These are phyloP conservation scores for Sarocladium oryzae DNA, from an alignment of 2,329 filamentous ascomycete species.

Conservation along the genomic window DNA sequence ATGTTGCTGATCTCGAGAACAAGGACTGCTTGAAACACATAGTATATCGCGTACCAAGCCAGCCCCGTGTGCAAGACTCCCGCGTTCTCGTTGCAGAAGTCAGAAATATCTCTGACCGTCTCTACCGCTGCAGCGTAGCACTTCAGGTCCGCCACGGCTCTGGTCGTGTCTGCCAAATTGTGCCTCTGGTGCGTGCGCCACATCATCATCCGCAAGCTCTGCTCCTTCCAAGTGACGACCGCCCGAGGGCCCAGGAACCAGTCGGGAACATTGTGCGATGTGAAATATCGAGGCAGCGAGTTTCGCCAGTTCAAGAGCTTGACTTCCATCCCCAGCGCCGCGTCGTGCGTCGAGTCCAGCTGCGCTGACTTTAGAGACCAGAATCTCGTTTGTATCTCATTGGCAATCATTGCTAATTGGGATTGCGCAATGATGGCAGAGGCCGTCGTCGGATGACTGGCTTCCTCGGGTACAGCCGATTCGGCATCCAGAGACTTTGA, in stretches of 20 bases:
- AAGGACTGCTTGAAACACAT: slow-evolving; percentile 36
- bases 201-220: slow-evolving; percentile 37
- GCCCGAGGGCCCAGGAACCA: slow-evolving; percentile 30
- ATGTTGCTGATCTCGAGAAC: slow-evolving; percentile 22
- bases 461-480: slow-evolving; percentile 18
- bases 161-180: too few relatives aligned
- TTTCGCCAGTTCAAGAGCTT: slow-evolving; percentile 27
- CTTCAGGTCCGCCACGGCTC: slow-evolving; percentile 20
- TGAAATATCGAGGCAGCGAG: slow-evolving; percentile 27
- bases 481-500: slow-evolving; percentile 6
- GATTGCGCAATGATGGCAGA: slow-evolving; percentile 35
- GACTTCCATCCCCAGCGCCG: slow-evolving; percentile 31
- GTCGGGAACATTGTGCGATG: slow-evolving; percentile 20
- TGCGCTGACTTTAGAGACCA: slow-evolving; percentile 29
- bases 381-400: slow-evolving; percentile 34
- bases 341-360: slow-evolving; percentile 26
- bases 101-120: slow-evolving; percentile 28
- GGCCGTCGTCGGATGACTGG: slow-evolving; percentile 30
- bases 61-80: slow-evolving; percentile 24
- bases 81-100: slow-evolving; percentile 25
- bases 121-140: slow-evolving; percentile 31
- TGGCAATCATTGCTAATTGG: slow-evolving; percentile 32
- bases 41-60: slow-evolving; percentile 37
- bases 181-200: slow-evolving; percentile 19
- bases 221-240: slow-evolving; percentile 34